Evolutionary conservation across 495 filamentous ascomycete genomes (phyloP).

Genomic region (Schizothecium vesticola): DNA sequence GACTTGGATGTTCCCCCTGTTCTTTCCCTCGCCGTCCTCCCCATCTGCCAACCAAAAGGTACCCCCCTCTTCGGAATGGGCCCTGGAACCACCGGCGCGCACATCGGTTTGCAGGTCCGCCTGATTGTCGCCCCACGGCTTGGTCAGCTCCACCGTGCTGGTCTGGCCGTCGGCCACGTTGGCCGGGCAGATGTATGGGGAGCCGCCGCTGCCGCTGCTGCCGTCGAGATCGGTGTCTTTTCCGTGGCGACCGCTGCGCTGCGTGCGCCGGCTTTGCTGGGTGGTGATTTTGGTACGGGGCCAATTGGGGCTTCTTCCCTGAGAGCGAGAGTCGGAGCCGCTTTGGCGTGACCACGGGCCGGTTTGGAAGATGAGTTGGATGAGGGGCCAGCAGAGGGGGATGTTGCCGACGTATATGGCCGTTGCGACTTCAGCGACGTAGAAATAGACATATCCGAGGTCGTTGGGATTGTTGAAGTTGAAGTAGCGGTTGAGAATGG

Average conservation of each 20-base stretch:
- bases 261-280: not conserved
- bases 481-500: conserved; percentile 43
- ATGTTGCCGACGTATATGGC: conserved; percentile 46
- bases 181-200: not conserved
- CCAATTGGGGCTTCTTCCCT: too few relatives aligned
- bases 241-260: too few relatives aligned
- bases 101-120: not conserved
- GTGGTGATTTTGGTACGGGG: not conserved
- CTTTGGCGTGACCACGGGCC: conserved; percentile 8
- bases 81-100: not conserved
- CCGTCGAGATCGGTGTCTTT: too few relatives aligned
- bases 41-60: not conserved
- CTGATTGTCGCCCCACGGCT: not conserved
- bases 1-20: not conserved
- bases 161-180: conserved; percentile 1
- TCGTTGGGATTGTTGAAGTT: conserved; percentile 39
- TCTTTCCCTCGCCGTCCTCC: not conserved
- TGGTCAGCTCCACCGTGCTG: not conserved
- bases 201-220: not conserved
- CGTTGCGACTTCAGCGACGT: conserved; percentile 43
- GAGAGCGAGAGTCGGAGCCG: too few relatives aligned
- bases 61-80: not conserved
- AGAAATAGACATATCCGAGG: conserved; percentile 46
- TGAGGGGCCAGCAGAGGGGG: conserved; percentile 40
- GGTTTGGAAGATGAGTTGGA: conserved; percentile 7